A percentile compares a stretch with the other conserved stretches of the same genome.
Evolutionary conservation across 2,329 filamentous ascomycete genomes (phyloP).

Genomic region (Aureobasidium namibiae): DNA sequence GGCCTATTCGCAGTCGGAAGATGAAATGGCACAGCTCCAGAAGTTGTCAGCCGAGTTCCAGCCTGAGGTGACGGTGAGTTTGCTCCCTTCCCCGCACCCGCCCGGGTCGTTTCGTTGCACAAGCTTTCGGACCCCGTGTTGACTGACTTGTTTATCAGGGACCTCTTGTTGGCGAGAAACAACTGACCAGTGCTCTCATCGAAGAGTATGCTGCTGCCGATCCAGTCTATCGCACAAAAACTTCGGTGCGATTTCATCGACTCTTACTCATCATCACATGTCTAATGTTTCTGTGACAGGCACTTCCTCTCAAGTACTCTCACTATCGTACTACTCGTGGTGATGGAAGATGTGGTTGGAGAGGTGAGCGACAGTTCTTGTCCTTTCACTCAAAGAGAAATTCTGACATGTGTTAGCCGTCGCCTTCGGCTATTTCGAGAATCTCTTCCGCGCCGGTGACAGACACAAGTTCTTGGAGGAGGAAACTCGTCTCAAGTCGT

Average conservation of each 20-base stretch:
- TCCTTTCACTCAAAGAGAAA: not conserved
- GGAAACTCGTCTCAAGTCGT: slow-evolving; percentile 58
- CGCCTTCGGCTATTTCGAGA: slow-evolving; percentile 89
- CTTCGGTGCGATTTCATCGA: slow-evolving; percentile 55
- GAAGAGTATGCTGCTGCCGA: slow-evolving; percentile 86
- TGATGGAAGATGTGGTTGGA: slow-evolving; percentile 95
- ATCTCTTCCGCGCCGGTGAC: slow-evolving; percentile 61
- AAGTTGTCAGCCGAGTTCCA: slow-evolving; percentile 54
- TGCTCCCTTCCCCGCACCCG: slow-evolving; percentile 10
- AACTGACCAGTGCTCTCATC: slow-evolving; percentile 67
- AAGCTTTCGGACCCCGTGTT: slow-evolving; percentile 9
- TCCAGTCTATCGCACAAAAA: slow-evolving; percentile 77
- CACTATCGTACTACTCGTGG: slow-evolving; percentile 49
- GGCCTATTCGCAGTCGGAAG: slow-evolving; percentile 35
- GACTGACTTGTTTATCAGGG: slow-evolving; percentile 48
- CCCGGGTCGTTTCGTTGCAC: not conserved
- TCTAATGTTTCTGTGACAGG: slow-evolving; percentile 39
- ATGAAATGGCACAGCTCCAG: slow-evolving; percentile 54
- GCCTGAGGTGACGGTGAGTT: slow-evolving; percentile 48
- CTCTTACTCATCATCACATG: not conserved
- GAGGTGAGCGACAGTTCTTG: slow-evolving; percentile 60
- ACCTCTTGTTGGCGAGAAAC: slow-evolving; percentile 70
- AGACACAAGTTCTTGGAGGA: slow-evolving; percentile 60
- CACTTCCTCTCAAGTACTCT: slow-evolving; percentile 73
- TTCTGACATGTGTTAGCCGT: slow-evolving; percentile 56